Evolutionary conservation across 2,329 filamentous ascomycete species (phyloP).

Genomic region (Aspergillus sp.): DNA sequence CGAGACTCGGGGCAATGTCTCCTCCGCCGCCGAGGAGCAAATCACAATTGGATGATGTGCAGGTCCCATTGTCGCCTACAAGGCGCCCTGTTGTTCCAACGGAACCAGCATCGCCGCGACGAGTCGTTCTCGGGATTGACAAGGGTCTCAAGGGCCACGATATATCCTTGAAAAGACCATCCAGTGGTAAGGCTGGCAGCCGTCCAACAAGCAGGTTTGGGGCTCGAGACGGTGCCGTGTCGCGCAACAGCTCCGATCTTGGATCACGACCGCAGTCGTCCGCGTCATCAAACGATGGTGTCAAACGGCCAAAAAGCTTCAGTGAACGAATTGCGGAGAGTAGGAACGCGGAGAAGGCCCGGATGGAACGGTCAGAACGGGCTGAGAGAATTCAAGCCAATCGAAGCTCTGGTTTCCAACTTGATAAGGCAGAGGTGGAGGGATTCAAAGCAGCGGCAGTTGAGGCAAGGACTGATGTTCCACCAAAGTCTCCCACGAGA

Average conservation of each 20-base stretch:
- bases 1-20: conserved; percentile 8
- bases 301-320: conserved; percentile 54
- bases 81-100: conserved; percentile 43
- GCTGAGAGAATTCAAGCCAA: conserved; percentile 31
- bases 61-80: conserved; percentile 71
- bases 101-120: conserved; percentile 66
- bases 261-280: conserved; percentile 20
- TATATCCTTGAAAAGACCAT: conserved; percentile 71
- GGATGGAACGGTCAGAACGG: conserved; percentile 31
- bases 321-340: conserved; percentile 77
- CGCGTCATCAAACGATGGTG: conserved; percentile 17
- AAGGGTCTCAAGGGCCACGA: conserved; percentile 76
- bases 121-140: conserved; percentile 79
- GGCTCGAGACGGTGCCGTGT: conserved; percentile 18
- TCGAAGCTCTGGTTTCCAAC: conserved; percentile 37
- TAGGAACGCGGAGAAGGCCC: conserved; percentile 37
- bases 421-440: conserved; percentile 40
- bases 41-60: conserved; percentile 40
- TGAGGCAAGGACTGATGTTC: conserved; percentile 18
- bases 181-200: conserved; percentile 20
- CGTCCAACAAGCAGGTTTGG: conserved; percentile 27
- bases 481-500: conserved; percentile 41
- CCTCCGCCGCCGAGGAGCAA: conserved; percentile 10
- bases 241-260: conserved; percentile 18
- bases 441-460: conserved; percentile 34